These are phyloP conservation scores for Pyricularia grisea DNA, from an alignment of 2,329 filamentous ascomycete genomes.

Conservation along the genomic window DNA sequence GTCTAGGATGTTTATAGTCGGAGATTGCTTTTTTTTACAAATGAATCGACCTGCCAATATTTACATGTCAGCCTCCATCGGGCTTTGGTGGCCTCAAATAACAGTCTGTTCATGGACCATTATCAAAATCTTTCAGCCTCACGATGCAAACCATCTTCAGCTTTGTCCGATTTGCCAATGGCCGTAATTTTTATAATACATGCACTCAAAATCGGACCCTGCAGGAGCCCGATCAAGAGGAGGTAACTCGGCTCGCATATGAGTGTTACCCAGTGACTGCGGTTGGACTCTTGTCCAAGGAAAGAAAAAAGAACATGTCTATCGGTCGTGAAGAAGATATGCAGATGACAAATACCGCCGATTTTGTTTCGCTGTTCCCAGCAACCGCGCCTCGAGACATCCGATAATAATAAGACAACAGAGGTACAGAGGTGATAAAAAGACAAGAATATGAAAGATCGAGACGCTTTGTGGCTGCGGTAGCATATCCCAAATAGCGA, in stretches of 20 bases:
- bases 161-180: not conserved
- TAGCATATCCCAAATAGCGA: not conserved
- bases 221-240: not conserved
- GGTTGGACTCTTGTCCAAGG: not conserved
- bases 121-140: not conserved
- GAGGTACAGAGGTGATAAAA: conserved; percentile 1
- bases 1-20: not conserved
- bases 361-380: not conserved
- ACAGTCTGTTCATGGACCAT: not conserved
- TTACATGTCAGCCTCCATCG: not conserved
- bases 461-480: not conserved
- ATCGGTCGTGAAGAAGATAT: conserved; percentile 5
- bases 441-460: not conserved
- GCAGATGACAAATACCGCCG: conserved; percentile 3
- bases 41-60: not conserved
- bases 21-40: not conserved
- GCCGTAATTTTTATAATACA: not conserved
- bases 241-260: not conserved
- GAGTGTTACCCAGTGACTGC: not conserved
- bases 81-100: not conserved
- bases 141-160: not conserved
- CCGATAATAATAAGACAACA: conserved; percentile 6
- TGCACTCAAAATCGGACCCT: not conserved
- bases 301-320: conserved; percentile 2
- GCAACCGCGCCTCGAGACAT: not conserved